phyloP scores from a whole-genome alignment of 2,329 filamentous ascomycete species.

The Aspergillus quadricinctus region DNA sequence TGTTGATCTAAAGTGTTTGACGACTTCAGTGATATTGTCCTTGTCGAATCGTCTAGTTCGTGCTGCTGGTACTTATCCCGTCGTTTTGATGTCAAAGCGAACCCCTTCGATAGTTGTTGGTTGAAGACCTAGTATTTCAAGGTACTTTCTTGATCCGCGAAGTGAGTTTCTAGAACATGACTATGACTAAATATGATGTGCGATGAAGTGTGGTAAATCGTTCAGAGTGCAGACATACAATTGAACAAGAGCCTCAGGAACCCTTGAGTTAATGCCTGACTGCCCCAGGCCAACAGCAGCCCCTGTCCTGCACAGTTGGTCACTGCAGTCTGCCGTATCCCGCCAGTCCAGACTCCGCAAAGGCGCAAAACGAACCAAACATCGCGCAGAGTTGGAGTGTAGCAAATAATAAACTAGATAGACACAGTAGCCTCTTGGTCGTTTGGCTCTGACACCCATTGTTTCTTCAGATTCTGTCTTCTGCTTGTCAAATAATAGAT shows the following conservation, averaged over 20 bases:
- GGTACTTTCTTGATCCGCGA: background rate
- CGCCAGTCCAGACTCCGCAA: background rate
- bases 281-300: background rate
- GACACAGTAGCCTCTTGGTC: background rate
- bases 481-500: background rate
- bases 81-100: no score
- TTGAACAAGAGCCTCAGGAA: background rate
- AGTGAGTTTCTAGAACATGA: background rate
- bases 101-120: background rate
- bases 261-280: conserved; percentile 1
- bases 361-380: background rate
- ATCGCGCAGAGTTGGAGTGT: background rate
- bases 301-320: conserved; percentile 5
- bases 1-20: background rate
- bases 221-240: background rate
- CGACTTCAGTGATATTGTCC: background rate
- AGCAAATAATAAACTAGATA: background rate
- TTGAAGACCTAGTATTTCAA: background rate
- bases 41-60: background rate
- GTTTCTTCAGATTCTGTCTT: background rate
- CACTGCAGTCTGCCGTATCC: background rate
- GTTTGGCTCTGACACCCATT: background rate
- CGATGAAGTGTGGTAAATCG: no score
- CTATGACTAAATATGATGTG: background rate
- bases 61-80: background rate